Percentiles rank a stretch among this genome's conserved stretches.
Evolutionary conservation across 441 rosid species (phyloP).

Genomic region (Mallotus japonicus): DNA sequence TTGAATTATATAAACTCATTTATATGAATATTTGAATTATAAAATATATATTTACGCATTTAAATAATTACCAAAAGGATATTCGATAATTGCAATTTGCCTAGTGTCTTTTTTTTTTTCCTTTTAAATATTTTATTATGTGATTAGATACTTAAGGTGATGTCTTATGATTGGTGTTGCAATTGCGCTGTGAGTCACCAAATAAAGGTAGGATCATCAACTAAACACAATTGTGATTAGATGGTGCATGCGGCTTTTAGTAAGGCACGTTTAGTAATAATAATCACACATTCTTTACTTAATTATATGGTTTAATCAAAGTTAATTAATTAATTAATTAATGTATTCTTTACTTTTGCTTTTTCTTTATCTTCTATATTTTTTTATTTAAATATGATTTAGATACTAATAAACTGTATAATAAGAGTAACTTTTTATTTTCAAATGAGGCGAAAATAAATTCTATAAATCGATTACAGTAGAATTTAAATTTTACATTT

Average conservation of each 20-base stretch:
- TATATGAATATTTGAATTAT: too few species aligned
- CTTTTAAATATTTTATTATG: neutral
- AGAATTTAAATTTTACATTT: too few species aligned
- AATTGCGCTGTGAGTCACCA: constrained; percentile 42
- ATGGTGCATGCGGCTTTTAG: neutral
- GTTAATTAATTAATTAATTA: neutral
- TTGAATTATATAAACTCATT: too few species aligned
- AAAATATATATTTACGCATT: too few species aligned
- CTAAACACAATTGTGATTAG: constrained; percentile 10
- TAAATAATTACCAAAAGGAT: too few species aligned
- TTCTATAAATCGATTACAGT: too few species aligned
- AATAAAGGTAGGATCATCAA: neutral
- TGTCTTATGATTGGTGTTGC: constrained; percentile 26
- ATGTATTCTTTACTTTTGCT: neutral
- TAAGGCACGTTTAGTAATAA: neutral
- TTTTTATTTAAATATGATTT: too few species aligned
- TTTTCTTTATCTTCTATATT: neutral
- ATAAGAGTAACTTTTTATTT: too few species aligned
- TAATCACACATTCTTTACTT: constrained; percentile 5
- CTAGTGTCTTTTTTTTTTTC: neutral
- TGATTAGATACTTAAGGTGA: constrained; percentile 1
- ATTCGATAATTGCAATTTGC: too few species aligned
- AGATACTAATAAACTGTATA: too few species aligned
- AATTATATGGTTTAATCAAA: neutral
- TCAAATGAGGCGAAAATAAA: too few species aligned